Base-by-base conservation (phyloP, 106 monocot genomes). In the Amphibolis antarctica region DNA sequence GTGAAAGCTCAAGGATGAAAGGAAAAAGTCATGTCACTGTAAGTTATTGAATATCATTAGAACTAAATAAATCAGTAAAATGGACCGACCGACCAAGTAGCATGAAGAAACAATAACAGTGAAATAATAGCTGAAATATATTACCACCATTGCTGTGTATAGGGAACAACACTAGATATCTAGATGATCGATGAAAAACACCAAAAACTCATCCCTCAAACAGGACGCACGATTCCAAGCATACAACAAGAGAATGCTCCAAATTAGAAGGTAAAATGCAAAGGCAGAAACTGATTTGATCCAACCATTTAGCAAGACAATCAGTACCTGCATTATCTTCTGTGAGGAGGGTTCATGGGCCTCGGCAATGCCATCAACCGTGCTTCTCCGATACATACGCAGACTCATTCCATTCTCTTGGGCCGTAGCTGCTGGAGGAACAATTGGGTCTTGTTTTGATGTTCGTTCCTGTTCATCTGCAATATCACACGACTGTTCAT, bases 341-440 rank as follows among this genome's bases (percentile, higher is more conserved):
- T 82, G 72, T 2, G 85, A 74, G 28, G 67, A 68, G 10, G 60
- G 42, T 62, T 81, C 69, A 3, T 66, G 69, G 42, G 79, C 72
- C 56, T 82, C 84, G 21, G 50, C 25, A 12, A 72, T 73, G 47
- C 53, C 61, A 10, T 48, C 69, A 13, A 51, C 48, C 11, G 58
- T 28, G 28, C 36, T 63, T 73, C 52, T 76, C 54, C 71, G 54
- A 48, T 50, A 31, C 29, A 53, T 18, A 15, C 59, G 29, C 30
- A 43, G 21, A 49, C 42, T 46, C 47, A 21, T 60, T 19, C 59
- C 55, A n/a, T 42, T 62, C 42, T 66, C 66, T 59, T 31, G 15
- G 28, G 46, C 54, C 46, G 7, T 36, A 36, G 36, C 42, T 20
- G 18, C 52, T 3, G 53, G 26, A 1, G 14, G 28, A 6, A 48